These are phyloP conservation scores for Vaccinium darrowii DNA, from an alignment of 148 eudicot species.

Conservation along the genomic window DNA sequence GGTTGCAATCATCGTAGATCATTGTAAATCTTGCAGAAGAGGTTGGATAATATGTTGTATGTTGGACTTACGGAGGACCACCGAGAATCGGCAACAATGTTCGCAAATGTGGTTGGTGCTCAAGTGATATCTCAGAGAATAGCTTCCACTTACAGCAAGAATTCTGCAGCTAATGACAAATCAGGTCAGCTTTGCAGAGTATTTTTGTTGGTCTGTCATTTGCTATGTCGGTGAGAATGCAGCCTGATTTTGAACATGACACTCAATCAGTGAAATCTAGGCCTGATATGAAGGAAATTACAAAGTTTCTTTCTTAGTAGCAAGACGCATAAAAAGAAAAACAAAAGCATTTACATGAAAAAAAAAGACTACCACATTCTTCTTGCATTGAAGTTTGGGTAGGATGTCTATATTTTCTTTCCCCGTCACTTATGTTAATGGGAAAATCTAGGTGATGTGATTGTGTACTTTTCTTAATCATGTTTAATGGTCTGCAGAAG, in stretches of 20 bases:
- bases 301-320: not conserved
- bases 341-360: not conserved
- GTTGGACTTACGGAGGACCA: constrained; percentile 96
- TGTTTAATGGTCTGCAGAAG: constrained; percentile 46
- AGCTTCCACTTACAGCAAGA: constrained; percentile 39
- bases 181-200: constrained; percentile 47
- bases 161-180: constrained; percentile 26
- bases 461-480: not conserved
- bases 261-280: not conserved
- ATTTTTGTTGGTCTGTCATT: constrained; percentile 1
- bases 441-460: not conserved
- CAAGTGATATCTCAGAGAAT: constrained; percentile 78
- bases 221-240: not conserved
- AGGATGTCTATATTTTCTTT: not conserved
- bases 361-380: not conserved
- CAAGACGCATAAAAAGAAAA: not conserved
- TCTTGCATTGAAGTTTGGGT: constrained; percentile 3
- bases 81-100: constrained; percentile 77
- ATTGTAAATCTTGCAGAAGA: constrained; percentile 62
- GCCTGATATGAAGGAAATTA: not conserved
- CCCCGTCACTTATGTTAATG: not conserved
- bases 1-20: constrained; percentile 21
- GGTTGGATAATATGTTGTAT: constrained; percentile 89
- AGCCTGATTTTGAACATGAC: not conserved
- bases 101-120: constrained; percentile 85